Percentiles rank a stretch among this genome's conserved stretches.
phyloP scores from a whole-genome alignment of 495 filamentous ascomycete genomes.

The Elaphomyces granulatus region DNA sequence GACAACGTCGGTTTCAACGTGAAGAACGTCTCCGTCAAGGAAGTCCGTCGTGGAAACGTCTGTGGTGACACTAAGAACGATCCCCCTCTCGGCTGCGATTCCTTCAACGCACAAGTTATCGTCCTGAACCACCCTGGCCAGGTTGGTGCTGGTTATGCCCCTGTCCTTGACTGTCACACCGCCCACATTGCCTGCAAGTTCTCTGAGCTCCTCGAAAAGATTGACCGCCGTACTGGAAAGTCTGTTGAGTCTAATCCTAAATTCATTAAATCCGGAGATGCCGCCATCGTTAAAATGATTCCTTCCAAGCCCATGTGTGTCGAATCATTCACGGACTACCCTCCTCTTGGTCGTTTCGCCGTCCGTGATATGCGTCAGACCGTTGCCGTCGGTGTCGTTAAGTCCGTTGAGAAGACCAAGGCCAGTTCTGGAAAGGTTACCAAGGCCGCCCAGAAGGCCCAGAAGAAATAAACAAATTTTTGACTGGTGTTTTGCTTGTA shows the following conservation, averaged over 20 bases:
- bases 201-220: conserved; percentile 96
- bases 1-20: conserved; percentile 99
- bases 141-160: conserved; percentile 96
- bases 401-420: conserved; percentile 67
- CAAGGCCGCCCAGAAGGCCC: conserved; percentile 53
- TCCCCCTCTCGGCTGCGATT: conserved; percentile 73
- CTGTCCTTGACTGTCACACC: conserved; percentile 98
- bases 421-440: conserved; percentile 57
- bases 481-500: conserved; percentile 5
- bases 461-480: conserved; percentile 43
- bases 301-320: conserved; percentile 99
- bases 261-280: conserved; percentile 99
- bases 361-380: conserved; percentile 87
- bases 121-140: conserved; percentile 99
- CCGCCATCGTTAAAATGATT: conserved; percentile 99
- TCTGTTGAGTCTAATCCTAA: conserved; percentile 80
- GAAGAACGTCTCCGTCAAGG: conserved; percentile 99
- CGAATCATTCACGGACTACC: conserved; percentile 99
- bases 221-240: conserved; percentile 99
- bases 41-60: conserved; percentile 99
- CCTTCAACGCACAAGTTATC: conserved; percentile 99
- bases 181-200: conserved; percentile 99
- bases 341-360: conserved; percentile 96
- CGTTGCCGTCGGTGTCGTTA: conserved; percentile 95
- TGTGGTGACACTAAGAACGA: conserved; percentile 99